phyloP scores from a whole-genome alignment of 2,329 filamentous ascomycete species.

The Mycosphaerella sp. region DNA sequence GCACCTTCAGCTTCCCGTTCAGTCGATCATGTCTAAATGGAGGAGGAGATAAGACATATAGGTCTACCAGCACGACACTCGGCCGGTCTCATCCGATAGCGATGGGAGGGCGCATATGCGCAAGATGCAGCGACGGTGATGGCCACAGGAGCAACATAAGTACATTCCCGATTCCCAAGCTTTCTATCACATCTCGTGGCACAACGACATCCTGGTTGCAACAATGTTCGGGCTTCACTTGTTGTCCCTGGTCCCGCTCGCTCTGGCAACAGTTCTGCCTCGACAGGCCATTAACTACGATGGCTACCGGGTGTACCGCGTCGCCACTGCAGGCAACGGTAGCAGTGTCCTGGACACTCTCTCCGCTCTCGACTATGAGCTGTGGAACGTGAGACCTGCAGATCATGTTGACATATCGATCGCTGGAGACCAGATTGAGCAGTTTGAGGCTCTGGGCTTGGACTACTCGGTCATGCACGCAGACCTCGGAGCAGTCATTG shows the following conservation, averaged over 20 bases:
- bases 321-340: constrained; percentile 13
- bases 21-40: constrained; percentile 6
- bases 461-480: constrained; percentile 18
- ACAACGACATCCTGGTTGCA: not conserved
- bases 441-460: constrained; percentile 18
- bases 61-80: too few species aligned
- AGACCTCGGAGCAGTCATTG: constrained; percentile 21
- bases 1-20: constrained; percentile 3
- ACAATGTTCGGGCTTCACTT: constrained; percentile 10
- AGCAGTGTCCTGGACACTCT: constrained; percentile 10
- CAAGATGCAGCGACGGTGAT: not conserved
- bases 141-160: not conserved
- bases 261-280: constrained; percentile 12
- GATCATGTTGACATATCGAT: constrained; percentile 20
- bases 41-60: constrained; percentile 11
- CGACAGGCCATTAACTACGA: constrained; percentile 14
- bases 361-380: constrained; percentile 15
- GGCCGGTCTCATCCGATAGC: too few species aligned
- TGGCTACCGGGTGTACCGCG: constrained; percentile 17
- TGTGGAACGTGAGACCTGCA: constrained; percentile 14
- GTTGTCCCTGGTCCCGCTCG: constrained; percentile 12
- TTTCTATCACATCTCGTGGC: not conserved
- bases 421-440: constrained; percentile 7
- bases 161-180: not conserved
- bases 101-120: too few species aligned